These are phyloP conservation scores for Metarhizium sp. DNA, from an alignment of 2,329 filamentous ascomycete genomes.

Conservation along the genomic window DNA sequence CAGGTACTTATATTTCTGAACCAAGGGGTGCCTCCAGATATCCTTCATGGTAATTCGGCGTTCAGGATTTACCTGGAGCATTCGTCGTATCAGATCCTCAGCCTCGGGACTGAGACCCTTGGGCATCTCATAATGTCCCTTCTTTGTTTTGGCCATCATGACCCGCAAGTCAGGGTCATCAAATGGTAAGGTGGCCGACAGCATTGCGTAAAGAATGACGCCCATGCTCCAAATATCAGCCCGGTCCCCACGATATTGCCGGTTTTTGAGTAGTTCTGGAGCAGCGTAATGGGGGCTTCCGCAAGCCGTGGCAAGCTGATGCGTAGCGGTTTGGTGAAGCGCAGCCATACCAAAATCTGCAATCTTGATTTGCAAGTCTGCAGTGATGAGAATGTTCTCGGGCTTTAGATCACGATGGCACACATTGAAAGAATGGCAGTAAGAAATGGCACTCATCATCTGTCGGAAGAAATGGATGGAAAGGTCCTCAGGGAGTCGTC, in stretches of 20 bases:
- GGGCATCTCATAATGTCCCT: conserved; percentile 53
- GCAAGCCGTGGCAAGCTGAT: conserved; percentile 79
- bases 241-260: conserved; percentile 71
- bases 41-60: conserved; percentile 69
- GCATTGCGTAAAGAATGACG: conserved; percentile 79
- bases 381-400: conserved; percentile 86
- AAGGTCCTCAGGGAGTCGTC: conserved; percentile 68
- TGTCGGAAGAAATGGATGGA: conserved; percentile 83
- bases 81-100: conserved; percentile 66
- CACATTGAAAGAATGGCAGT: conserved; percentile 90
- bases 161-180: conserved; percentile 54
- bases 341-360: conserved; percentile 98
- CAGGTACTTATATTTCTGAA: conserved; percentile 73
- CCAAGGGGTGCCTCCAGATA: conserved; percentile 81
- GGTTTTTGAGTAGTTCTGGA: conserved; percentile 75
- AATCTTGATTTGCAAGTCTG: conserved; percentile 72
- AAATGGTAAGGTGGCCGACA: conserved; percentile 79
- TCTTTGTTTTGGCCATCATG: conserved; percentile 53
- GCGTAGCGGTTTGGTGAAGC: conserved; percentile 67
- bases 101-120: conserved; percentile 56
- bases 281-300: conserved; percentile 96
- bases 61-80: conserved; percentile 70
- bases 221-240: conserved; percentile 95
- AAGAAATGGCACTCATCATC: conserved; percentile 83
- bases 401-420: conserved; percentile 95